These are phyloP conservation scores for Scutellaria baicalensis DNA, from an alignment of 257 asterid species.

Conservation along the genomic window DNA sequence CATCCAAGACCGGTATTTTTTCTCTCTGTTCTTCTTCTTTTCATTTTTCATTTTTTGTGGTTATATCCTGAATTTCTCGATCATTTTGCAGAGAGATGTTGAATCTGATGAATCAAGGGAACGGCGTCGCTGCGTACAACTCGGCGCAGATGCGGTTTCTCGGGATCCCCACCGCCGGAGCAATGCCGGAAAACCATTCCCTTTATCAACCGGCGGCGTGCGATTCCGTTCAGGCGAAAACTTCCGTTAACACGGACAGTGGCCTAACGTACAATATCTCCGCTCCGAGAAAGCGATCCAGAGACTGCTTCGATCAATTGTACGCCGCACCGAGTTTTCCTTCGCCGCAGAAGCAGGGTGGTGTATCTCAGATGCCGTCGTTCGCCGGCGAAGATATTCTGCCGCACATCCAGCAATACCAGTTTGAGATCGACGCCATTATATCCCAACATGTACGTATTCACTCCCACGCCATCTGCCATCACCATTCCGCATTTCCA, in stretches of 20 bases:
- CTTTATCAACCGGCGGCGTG: slow-evolving; percentile 26
- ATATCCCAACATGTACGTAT: slow-evolving; percentile 60
- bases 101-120: slow-evolving; percentile 19
- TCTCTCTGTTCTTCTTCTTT: not conserved
- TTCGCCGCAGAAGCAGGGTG: slow-evolving; percentile 8
- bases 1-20: slow-evolving; percentile 34
- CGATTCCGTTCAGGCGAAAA: slow-evolving; percentile 41
- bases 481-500: not conserved
- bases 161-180: slow-evolving; percentile 18
- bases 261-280: slow-evolving; percentile 36
- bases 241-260: slow-evolving; percentile 55
- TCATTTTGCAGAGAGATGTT: slow-evolving; percentile 25
- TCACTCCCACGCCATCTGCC: not conserved
- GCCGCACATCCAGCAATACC: slow-evolving; percentile 47
- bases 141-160: slow-evolving; percentile 36
- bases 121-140: slow-evolving; percentile 10
- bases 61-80: not conserved
- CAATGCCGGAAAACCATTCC: slow-evolving; percentile 31
- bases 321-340: slow-evolving; percentile 11
- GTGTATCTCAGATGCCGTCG: slow-evolving; percentile 14
- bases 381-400: slow-evolving; percentile 32
- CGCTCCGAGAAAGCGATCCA: slow-evolving; percentile 44
- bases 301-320: slow-evolving; percentile 35
- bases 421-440: slow-evolving; percentile 50
- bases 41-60: not conserved